Evolutionary conservation across 2,329 filamentous ascomycete genomes (phyloP).

Genomic region (Ceratocystiopsis brevicomis): DNA sequence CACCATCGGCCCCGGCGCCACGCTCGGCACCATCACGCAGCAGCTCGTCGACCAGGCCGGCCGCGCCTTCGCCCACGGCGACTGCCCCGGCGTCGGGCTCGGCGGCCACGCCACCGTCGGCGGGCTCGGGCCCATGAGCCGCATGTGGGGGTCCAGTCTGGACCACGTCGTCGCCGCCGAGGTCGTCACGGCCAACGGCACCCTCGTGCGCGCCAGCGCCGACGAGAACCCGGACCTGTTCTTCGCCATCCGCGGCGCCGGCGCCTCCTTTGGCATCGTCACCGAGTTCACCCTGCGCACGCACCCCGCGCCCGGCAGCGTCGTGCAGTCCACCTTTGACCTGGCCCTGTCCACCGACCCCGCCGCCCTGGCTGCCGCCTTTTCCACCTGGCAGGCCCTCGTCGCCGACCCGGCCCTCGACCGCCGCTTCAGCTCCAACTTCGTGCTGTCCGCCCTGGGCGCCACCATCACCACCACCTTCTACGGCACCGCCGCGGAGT

Average conservation of each 20-base stretch:
- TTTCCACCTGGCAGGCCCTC: conserved; percentile 39
- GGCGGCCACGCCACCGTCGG: conserved; percentile 37
- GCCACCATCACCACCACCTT: conserved; percentile 40
- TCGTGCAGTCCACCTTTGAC: conserved; percentile 39
- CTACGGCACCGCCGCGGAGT: conserved; percentile 40
- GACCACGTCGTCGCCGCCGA: conserved; percentile 30
- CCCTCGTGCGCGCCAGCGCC: conserved; percentile 21
- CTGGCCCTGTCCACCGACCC: conserved; percentile 27
- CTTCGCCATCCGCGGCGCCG: conserved; percentile 36
- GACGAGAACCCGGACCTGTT: conserved; percentile 30
- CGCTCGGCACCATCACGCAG: conserved; percentile 31
- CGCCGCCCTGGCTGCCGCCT: conserved; percentile 27
- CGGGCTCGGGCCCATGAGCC: conserved; percentile 28
- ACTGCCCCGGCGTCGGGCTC: conserved; percentile 38
- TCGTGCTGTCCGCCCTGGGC: conserved; percentile 34
- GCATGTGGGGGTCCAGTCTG: conserved; percentile 28
- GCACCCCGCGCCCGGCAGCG: conserved; percentile 32
- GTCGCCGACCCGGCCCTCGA: conserved; percentile 34
- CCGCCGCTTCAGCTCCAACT: conserved; percentile 37
- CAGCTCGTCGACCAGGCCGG: conserved; percentile 30
- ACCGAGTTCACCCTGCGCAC: conserved; percentile 38
- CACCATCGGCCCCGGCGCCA: conserved; percentile 33
- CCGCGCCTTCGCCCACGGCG: conserved; percentile 40
- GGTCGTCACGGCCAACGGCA: conserved; percentile 27
- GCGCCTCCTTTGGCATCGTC: conserved; percentile 37